Evolutionary conservation across 2,329 filamentous ascomycete species (phyloP).

Genomic region (Cercospora canescens): DNA sequence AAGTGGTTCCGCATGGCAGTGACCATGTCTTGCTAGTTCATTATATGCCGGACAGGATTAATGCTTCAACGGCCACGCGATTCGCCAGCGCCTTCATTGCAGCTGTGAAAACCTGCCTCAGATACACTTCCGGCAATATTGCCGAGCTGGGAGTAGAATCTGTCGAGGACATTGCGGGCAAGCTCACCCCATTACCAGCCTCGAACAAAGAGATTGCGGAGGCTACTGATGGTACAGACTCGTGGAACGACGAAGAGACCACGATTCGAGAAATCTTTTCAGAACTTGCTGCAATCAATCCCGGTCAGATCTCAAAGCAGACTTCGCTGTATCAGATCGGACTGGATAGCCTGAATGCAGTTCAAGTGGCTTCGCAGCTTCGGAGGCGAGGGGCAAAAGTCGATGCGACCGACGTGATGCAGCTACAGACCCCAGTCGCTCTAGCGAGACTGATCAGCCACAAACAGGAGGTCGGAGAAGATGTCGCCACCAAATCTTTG

Average conservation of each 20-base stretch:
- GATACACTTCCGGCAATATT: slow-evolving; percentile 31
- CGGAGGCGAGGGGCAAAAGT: slow-evolving; percentile 60
- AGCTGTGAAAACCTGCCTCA: slow-evolving; percentile 29
- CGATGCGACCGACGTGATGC: slow-evolving; percentile 73
- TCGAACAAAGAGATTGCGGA: not conserved
- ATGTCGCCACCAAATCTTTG: slow-evolving; percentile 31
- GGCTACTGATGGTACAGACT: not conserved
- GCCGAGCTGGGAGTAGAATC: slow-evolving; percentile 20
- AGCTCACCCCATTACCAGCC: slow-evolving; percentile 13
- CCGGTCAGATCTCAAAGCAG: slow-evolving; percentile 53
- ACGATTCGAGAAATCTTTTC: slow-evolving; percentile 59
- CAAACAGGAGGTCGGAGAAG: not conserved
- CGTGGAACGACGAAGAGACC: slow-evolving; percentile 56
- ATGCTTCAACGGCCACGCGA: slow-evolving; percentile 36
- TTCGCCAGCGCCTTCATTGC: slow-evolving; percentile 34
- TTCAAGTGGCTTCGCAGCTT: slow-evolving; percentile 71
- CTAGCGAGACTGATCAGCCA: slow-evolving; percentile 23
- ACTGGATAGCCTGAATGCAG: slow-evolving; percentile 84
- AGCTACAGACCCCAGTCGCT: slow-evolving; percentile 39
- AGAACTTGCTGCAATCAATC: slow-evolving; percentile 56
- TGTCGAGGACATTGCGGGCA: slow-evolving; percentile 14
- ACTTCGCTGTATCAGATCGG: slow-evolving; percentile 87
- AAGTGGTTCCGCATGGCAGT: slow-evolving; percentile 62
- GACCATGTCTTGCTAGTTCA: slow-evolving; percentile 50
- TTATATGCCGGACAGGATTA: slow-evolving; percentile 63